Percentiles rank a stretch among this genome's conserved stretches.
These are phyloP conservation scores for Mesembryanthemum crystallinum DNA, from an alignment of 148 eudicot species.

Conservation along the genomic window DNA sequence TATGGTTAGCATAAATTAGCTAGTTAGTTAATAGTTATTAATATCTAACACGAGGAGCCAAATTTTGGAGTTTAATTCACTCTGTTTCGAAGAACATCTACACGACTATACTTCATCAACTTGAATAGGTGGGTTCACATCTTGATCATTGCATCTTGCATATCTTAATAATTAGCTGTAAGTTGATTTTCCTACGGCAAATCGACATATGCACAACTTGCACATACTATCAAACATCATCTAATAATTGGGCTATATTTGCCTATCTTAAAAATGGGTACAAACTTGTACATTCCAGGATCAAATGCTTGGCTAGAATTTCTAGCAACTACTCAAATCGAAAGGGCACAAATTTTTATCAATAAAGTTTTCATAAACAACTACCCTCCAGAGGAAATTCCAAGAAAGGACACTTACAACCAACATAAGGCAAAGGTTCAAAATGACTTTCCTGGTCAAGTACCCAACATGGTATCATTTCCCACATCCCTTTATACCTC, in stretches of 20 bases:
- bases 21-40: too few species aligned
- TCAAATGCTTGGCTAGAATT: neutral
- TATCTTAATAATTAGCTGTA: neutral
- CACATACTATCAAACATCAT: neutral
- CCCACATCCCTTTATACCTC: neutral
- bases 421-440: neutral
- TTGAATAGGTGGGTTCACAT: neutral
- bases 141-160: neutral
- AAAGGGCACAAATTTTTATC: neutral
- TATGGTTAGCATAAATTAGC: neutral
- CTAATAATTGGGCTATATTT: neutral
- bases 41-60: neutral
- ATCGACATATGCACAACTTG: neutral
- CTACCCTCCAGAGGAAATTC: neutral
- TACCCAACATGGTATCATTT: neutral
- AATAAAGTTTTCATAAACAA: too few species aligned
- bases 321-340: neutral
- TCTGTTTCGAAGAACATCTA: neutral
- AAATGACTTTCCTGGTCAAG: neutral
- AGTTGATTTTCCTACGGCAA: neutral
- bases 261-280: too few species aligned
- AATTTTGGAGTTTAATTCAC: neutral
- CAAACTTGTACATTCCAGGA: neutral
- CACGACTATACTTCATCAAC: neutral
- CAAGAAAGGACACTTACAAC: neutral